Evolutionary conservation across 2,329 filamentous ascomycete species (phyloP), one percentile per base, ranked within the genome.

Genomic region (Akanthomyces uredinophilus): DNA sequence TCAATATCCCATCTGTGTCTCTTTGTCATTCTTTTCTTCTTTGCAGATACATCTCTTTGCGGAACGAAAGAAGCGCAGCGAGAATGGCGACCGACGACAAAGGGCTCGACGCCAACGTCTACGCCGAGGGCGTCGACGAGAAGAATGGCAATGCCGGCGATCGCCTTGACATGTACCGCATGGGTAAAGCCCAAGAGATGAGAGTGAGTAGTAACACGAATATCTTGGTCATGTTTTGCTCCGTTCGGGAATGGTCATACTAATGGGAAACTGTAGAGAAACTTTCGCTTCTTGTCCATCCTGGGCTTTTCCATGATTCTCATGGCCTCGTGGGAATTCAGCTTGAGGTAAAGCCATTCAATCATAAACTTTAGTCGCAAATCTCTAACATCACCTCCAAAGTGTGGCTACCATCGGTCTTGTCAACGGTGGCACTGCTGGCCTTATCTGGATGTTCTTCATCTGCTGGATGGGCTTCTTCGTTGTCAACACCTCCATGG

Each of bases 141-240:
- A 59, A 72, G 64, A 67, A 70, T 66, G 64, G 69, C 62, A 69
- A 71, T 61, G 64, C 63, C 2, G 62, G 68, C 32, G 78, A 81
- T 67, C 72, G 75, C 32, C 69, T 68, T 32, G 76, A 83, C 62
- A 79, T 82, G 76, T 72, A 72, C 37, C 76, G 79, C 20, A 73
- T 83, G 75, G 80, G 80, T 44, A 82, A 81, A 70, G 71, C 73
- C 22, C 79, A 81, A 61, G 77, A 82, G 52, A 72, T 83, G 64
- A 75, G 77, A 64, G 78, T 68, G 72, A 58, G 62, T 69, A 58
- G 62, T 69, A 50, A 29, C 3, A 37, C 11, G 3, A 10, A 24
- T 14, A 16, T 3, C 37, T 22, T 39, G 10, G 27, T 41, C 3
- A 46, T 16, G 37, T 1, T 16, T 39, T 8, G 2, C 11, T 16